Evolutionary conservation across 148 eudicot species (phyloP), one percentile per base, ranked within the genome.

Genomic region (Salicornia ramosissima): DNA sequence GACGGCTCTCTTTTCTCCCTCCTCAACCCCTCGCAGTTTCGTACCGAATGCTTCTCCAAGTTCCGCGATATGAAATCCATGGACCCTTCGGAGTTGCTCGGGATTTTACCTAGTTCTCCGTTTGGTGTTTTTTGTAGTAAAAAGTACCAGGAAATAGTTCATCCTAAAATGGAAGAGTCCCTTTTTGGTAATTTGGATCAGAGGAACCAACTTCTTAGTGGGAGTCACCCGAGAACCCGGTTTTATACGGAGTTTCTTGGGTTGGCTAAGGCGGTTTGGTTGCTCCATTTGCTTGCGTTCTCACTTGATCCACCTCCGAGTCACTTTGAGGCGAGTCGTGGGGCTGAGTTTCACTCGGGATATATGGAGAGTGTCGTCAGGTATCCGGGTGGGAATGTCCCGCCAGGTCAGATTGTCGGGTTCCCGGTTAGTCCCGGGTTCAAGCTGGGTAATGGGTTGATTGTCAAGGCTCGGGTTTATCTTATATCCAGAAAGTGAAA

Each of bases 121-220:
- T 94, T 94, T 60, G 99, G 99, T 7, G 86, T 82, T 40, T 90
- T 90, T 69, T 86, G 93, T 62, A 78, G 83, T 71, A 94, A 89
- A 70, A 90, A 91, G 75, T 94, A 88, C 70, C 83, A 90, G 54
- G 79, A 90, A 4, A 94, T 94, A 10, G 80, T 94, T 40, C 99
- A 94, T 74, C 92, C 92, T 21, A 88, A 88, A 67, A 94, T 94
- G 99, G 99, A 94, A 84, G 96, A 90, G 75, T 90, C 99, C 0
- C 76, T 94, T 39, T 86, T 94, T 57, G 99, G 97, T 15, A 88
- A 87, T 62, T 50, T 88, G 82, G 97, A 94, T 67, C 97, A 88
- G 66, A 77, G 97, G 28, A 83, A 88, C 64, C 96, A 82, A 65
- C 90, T 91, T 40, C 61, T 86, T 29, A 86, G 74, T 18, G 96